These are phyloP conservation scores for Voacanga thouarsii DNA, from an alignment of 257 asterid genomes.

Conservation along the genomic window DNA sequence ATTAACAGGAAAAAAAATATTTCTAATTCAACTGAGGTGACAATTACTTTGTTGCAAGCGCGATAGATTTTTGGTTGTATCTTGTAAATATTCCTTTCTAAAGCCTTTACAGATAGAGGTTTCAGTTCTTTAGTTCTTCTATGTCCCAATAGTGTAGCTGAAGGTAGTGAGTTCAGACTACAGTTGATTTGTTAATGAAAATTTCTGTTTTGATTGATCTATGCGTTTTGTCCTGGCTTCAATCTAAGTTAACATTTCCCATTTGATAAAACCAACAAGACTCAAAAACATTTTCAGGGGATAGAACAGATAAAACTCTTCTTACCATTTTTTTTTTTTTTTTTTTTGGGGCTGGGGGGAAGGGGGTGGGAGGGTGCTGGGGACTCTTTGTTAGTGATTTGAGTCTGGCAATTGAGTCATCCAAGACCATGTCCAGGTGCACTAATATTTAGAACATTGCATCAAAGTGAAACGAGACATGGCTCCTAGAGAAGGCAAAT, in stretches of 20 bases:
- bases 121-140: neutral
- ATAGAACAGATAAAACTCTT: neutral
- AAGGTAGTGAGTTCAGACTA: neutral
- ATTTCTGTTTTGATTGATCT: neutral
- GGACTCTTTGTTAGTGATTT: too few species aligned
- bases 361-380: too few species aligned
- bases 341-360: too few species aligned
- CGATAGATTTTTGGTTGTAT: constrained; percentile 4
- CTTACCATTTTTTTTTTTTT: too few species aligned
- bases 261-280: neutral
- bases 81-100: neutral
- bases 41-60: constrained; percentile 22
- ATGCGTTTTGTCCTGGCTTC: neutral
- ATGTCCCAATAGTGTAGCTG: neutral
- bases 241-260: neutral
- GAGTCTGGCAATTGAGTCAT: neutral
- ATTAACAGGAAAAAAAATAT: constrained; percentile 8
- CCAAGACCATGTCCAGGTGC: neutral
- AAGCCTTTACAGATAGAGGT: neutral
- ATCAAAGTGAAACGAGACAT: neutral
- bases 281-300: neutral
- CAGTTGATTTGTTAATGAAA: neutral
- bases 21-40: constrained; percentile 16
- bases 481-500: too few species aligned
- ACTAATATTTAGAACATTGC: neutral